A percentile compares a stretch with the other conserved stretches of the same genome.
Evolutionary conservation across 257 asterid genomes (phyloP).

Genomic region (Echites panduratus): DNA sequence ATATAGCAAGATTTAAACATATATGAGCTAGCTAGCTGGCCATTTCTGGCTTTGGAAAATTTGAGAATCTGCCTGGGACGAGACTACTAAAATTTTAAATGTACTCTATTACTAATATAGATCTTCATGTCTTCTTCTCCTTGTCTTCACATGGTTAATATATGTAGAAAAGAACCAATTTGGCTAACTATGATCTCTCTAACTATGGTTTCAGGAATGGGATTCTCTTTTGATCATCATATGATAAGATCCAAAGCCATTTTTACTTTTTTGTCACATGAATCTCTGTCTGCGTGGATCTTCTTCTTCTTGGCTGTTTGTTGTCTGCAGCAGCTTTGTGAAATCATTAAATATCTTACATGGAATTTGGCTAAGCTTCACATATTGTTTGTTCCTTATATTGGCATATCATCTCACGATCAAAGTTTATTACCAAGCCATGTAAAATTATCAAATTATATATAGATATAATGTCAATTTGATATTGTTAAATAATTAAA

Average conservation of each 20-base stretch:
- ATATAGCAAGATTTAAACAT: too few relatives aligned
- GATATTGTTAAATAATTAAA: too few relatives aligned
- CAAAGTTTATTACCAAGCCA: background rate
- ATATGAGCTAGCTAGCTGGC: slow-evolving; percentile 22
- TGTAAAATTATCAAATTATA: background rate
- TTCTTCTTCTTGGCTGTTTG: slow-evolving; percentile 18
- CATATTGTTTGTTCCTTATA: too few relatives aligned
- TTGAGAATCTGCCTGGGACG: background rate
- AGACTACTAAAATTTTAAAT: too few relatives aligned
- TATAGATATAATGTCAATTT: too few relatives aligned
- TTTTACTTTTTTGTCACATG: slow-evolving; percentile 22
- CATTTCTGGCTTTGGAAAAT: background rate
- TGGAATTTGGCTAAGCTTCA: slow-evolving; percentile 9
- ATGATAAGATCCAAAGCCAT: slow-evolving; percentile 12
- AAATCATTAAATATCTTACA: slow-evolving; percentile 6
- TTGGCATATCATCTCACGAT: background rate
- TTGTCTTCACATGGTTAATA: slow-evolving; percentile 19
- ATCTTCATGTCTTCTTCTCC: slow-evolving; percentile 14
- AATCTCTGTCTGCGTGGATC: slow-evolving; percentile 20
- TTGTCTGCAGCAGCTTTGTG: slow-evolving; percentile 14
- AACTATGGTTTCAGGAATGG: background rate
- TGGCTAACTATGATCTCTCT: background rate
- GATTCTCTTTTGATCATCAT: slow-evolving; percentile 12
- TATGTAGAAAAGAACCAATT: background rate
- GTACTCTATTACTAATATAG: too few relatives aligned